Percentiles rank a stretch among this genome's conserved stretches.
These are phyloP conservation scores for Zopfochytrium polystomum DNA, from an alignment of 371 early-diverging fungal species.

Conservation along the genomic window DNA sequence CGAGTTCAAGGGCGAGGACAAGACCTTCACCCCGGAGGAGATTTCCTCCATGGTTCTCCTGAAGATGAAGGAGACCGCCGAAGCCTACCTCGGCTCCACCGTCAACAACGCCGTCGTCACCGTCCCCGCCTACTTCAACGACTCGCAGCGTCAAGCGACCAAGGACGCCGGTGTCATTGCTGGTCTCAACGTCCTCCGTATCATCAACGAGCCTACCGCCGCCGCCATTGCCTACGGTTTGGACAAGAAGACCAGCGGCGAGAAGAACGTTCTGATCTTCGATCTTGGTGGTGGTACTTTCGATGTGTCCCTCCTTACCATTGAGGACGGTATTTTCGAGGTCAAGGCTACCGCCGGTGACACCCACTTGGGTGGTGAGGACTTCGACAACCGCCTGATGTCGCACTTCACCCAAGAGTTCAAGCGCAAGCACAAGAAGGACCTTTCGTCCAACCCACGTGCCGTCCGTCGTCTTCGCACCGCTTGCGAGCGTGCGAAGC, in stretches of 20 bases:
- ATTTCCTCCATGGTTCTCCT: conserved; percentile 93
- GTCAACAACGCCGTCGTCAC: conserved; percentile 95
- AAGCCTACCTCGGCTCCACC: conserved; percentile 89
- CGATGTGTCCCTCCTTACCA: conserved; percentile 87
- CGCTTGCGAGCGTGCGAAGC: conserved; percentile 97
- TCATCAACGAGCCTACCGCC: conserved; percentile 98
- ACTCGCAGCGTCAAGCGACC: conserved; percentile 98
- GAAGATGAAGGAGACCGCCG: conserved; percentile 97
- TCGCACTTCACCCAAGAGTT: conserved; percentile 41
- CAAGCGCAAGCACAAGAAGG: background rate
- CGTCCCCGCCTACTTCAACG: conserved; percentile 97
- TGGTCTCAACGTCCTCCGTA: conserved; percentile 94
- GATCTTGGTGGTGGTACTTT: conserved; percentile 95
- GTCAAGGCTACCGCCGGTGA: conserved; percentile 89
- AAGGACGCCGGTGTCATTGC: conserved; percentile 96
- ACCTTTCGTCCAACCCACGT: conserved; percentile 77
- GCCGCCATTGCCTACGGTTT: conserved; percentile 98
- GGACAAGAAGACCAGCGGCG: conserved; percentile 68
- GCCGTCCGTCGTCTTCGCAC: too few species aligned
- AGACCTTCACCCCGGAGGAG: conserved; percentile 94
- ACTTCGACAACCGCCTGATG: conserved; percentile 79
- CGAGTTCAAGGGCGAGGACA: conserved; percentile 83
- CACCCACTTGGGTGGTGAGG: conserved; percentile 94
- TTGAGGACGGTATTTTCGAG: conserved; percentile 82
- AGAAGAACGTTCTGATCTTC: conserved; percentile 65